phyloP scores from a whole-genome alignment of 2,329 filamentous ascomycete genomes.

The Neocatenulostroma microsporum region DNA sequence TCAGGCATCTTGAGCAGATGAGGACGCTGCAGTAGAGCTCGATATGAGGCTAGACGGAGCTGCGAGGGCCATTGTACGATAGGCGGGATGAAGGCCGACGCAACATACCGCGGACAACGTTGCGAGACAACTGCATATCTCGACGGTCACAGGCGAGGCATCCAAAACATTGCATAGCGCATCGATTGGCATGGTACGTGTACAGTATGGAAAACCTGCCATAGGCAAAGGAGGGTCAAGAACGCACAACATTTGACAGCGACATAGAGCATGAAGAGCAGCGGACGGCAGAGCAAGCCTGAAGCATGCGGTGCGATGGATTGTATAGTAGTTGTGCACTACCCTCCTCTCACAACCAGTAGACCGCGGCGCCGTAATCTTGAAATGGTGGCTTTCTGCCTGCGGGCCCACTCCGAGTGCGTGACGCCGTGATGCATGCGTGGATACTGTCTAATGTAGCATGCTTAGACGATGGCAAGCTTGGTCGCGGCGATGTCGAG shows the following conservation, averaged over 20 bases:
- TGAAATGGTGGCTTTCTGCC: not conserved
- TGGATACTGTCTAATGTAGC: constrained; percentile 26
- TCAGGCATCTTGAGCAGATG: constrained; percentile 71
- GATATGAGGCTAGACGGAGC: too few relatives aligned
- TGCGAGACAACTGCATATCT: too few relatives aligned
- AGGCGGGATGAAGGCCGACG: too few relatives aligned
- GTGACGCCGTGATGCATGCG: constrained; percentile 6
- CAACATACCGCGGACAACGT: too few relatives aligned
- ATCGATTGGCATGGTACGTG: too few relatives aligned
- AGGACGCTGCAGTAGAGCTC: constrained; percentile 8
- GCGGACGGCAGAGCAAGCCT: too few relatives aligned
- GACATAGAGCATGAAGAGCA: too few relatives aligned
- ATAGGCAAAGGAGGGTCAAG: too few relatives aligned
- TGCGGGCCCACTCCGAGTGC: constrained; percentile 28
- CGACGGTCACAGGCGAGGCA: too few relatives aligned
- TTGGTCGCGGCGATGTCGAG: constrained; percentile 99
- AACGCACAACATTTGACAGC: too few relatives aligned
- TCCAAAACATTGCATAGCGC: too few relatives aligned
- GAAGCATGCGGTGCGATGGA: constrained; percentile 5
- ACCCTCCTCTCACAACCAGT: constrained; percentile 4
- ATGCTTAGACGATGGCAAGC: constrained; percentile 80
- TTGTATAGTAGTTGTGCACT: constrained; percentile 14
- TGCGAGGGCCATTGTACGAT: too few relatives aligned
- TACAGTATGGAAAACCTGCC: not conserved
- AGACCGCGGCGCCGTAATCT: not conserved